phyloP scores from a whole-genome alignment of 2,329 filamentous ascomycete species.

The Diaporthe amygdali region DNA sequence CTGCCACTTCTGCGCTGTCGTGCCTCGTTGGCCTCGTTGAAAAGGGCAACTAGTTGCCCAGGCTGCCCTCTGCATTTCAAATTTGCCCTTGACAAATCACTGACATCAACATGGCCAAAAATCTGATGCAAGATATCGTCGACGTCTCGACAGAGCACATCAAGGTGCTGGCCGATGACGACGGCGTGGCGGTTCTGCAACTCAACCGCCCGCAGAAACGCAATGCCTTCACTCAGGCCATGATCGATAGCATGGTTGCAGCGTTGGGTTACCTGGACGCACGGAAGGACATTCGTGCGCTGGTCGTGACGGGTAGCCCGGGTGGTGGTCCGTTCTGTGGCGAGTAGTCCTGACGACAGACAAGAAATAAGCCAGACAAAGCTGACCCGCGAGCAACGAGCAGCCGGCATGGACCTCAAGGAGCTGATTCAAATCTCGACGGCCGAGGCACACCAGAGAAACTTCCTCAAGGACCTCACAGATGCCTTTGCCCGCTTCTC shows the following conservation, averaged over 20 bases:
- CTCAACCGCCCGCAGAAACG: constrained; percentile 61
- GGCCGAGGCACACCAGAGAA: constrained; percentile 30
- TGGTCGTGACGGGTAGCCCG: constrained; percentile 43
- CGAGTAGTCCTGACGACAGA: constrained; percentile 28
- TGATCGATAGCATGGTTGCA: constrained; percentile 46
- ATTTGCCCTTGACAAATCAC: constrained; percentile 8
- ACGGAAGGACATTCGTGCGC: constrained; percentile 36
- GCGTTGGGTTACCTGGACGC: constrained; percentile 31
- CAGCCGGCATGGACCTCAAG: constrained; percentile 30
- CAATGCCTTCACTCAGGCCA: constrained; percentile 60
- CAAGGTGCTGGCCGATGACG: constrained; percentile 25
- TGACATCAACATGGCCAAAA: not conserved
- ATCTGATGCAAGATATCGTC: constrained; percentile 5
- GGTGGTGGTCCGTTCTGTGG: constrained; percentile 42
- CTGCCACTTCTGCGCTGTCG: not conserved
- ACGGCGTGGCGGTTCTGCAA: constrained; percentile 51
- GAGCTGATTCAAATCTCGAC: constrained; percentile 30
- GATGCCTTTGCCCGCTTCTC: constrained; percentile 40
- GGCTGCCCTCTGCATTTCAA: not conserved
- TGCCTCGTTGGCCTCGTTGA: constrained; percentile 9
- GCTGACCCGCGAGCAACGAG: not conserved
- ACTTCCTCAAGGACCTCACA: constrained; percentile 46
- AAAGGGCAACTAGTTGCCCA: constrained; percentile 1
- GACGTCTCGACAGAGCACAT: constrained; percentile 2
- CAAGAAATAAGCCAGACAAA: not conserved